phyloP scores from a whole-genome alignment of 2,329 filamentous ascomycete genomes.

The Ampelomyces quisqualis region DNA sequence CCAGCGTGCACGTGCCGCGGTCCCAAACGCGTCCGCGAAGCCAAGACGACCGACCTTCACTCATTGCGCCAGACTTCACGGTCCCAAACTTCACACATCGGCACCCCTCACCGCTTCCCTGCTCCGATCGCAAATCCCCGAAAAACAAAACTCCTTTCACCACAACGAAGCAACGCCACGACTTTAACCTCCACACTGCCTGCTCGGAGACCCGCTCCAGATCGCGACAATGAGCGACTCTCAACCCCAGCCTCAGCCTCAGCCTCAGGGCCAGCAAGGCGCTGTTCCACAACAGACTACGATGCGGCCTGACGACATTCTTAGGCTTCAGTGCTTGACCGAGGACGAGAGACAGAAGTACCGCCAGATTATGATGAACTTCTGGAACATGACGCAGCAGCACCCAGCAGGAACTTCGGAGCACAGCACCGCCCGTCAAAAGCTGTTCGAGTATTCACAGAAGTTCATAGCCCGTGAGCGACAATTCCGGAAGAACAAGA shows the following conservation, averaged over 20 bases:
- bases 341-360: slow-evolving; percentile 59
- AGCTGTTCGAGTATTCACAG: slow-evolving; percentile 54
- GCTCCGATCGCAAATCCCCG: background rate
- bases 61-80: slow-evolving; percentile 8
- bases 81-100: slow-evolving; percentile 10
- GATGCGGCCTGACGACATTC: slow-evolving; percentile 39
- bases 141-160: background rate
- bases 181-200: background rate
- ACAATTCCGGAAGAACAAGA: slow-evolving; percentile 41
- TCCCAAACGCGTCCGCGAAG: slow-evolving; percentile 4
- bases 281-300: too few relatives aligned
- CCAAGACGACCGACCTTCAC: slow-evolving; percentile 14
- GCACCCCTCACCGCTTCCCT: slow-evolving; percentile 1
- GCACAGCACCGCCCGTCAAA: slow-evolving; percentile 53
- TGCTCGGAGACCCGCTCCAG: slow-evolving; percentile 13
- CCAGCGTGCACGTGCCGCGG: slow-evolving; percentile 3
- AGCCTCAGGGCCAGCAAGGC: slow-evolving; percentile 26
- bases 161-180: slow-evolving; percentile 1
- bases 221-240: slow-evolving; percentile 37
- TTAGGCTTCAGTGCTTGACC: slow-evolving; percentile 46
- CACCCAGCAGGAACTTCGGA: slow-evolving; percentile 52
- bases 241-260: slow-evolving; percentile 27
- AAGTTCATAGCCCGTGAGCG: slow-evolving; percentile 53
- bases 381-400: slow-evolving; percentile 56
- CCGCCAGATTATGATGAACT: slow-evolving; percentile 53